Conservation (phyloP, 2,329 filamentous ascomycete species). For the Colletotrichum caudatum region DNA sequence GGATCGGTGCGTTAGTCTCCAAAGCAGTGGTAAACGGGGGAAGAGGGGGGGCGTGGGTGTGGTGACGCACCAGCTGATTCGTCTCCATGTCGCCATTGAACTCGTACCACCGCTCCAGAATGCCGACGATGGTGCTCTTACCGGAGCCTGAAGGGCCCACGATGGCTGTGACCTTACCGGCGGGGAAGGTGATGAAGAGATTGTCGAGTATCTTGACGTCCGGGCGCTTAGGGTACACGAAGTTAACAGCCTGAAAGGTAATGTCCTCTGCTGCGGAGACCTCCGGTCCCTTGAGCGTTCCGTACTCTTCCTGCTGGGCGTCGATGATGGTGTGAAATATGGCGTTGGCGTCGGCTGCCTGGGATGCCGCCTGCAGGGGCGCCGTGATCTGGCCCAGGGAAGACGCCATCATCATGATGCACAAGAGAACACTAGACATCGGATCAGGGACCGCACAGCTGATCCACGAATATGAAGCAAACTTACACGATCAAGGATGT, state of each 20-base stretch:
- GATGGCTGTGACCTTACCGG: constrained; percentile 49
- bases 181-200: constrained; percentile 50
- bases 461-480: neutral
- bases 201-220: constrained; percentile 50
- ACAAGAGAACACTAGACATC: constrained; percentile 43
- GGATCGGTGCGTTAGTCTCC: constrained; percentile 26
- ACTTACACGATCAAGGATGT: constrained; percentile 45
- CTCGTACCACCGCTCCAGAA: constrained; percentile 56
- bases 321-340: constrained; percentile 59
- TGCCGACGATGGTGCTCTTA: constrained; percentile 55
- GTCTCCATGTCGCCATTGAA: constrained; percentile 34
- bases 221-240: constrained; percentile 53
- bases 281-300: constrained; percentile 61
- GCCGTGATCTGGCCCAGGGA: constrained; percentile 50
- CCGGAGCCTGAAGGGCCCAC: constrained; percentile 54
- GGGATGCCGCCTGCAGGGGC: constrained; percentile 51
- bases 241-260: constrained; percentile 48
- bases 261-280: constrained; percentile 66
- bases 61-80: constrained; percentile 53
- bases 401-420: constrained; percentile 48
- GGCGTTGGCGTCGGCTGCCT: constrained; percentile 52
- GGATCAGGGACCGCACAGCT: neutral
- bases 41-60: constrained; percentile 69
- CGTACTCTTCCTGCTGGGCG: constrained; percentile 54
- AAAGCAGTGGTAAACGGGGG: constrained; percentile 79